Evolutionary conservation across 345 rosid species (phyloP).

Genomic region (Durio zibethinus): DNA sequence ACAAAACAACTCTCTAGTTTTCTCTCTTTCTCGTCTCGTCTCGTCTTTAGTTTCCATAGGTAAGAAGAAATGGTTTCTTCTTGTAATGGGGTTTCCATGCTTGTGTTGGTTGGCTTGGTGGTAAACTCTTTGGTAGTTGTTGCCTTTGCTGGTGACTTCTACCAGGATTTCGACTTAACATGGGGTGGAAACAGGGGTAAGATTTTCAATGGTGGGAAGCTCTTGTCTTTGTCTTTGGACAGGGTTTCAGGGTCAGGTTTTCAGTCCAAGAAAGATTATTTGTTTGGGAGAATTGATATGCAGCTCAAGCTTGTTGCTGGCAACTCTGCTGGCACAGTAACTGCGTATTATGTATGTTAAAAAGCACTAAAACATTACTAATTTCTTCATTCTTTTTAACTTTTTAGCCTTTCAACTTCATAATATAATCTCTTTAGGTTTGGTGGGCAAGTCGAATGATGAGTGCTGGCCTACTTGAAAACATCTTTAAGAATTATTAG

Average conservation of each 20-base stretch:
- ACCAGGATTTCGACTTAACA: constrained; percentile 46
- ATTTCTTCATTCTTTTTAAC: not conserved
- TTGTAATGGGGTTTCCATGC: not conserved
- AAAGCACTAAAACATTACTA: not conserved
- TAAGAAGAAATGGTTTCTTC: constrained; percentile 24
- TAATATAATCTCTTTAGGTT: not conserved
- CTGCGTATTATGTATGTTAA: constrained; percentile 52
- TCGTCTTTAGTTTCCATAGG: constrained; percentile 17
- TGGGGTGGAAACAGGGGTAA: constrained; percentile 53
- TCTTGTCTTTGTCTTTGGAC: constrained; percentile 51
- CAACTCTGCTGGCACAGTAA: constrained; percentile 64
- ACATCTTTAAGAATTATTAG: not conserved
- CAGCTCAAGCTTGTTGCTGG: constrained; percentile 64
- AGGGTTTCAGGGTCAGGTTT: constrained; percentile 62
- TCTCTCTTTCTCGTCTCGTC: constrained; percentile 16
- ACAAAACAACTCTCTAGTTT: not conserved
- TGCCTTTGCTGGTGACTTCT: constrained; percentile 38
- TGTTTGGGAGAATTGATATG: constrained; percentile 55
- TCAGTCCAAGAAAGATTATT: constrained; percentile 49
- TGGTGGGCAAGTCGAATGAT: not conserved
- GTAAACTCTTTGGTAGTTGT: constrained; percentile 24
- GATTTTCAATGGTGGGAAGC: constrained; percentile 47
- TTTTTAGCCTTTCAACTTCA: not conserved
- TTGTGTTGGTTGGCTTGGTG: constrained; percentile 23
- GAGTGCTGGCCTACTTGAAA: not conserved